These are phyloP conservation scores for Ophiostoma piceae DNA, from an alignment of 2,329 filamentous ascomycete species.

Conservation along the genomic window DNA sequence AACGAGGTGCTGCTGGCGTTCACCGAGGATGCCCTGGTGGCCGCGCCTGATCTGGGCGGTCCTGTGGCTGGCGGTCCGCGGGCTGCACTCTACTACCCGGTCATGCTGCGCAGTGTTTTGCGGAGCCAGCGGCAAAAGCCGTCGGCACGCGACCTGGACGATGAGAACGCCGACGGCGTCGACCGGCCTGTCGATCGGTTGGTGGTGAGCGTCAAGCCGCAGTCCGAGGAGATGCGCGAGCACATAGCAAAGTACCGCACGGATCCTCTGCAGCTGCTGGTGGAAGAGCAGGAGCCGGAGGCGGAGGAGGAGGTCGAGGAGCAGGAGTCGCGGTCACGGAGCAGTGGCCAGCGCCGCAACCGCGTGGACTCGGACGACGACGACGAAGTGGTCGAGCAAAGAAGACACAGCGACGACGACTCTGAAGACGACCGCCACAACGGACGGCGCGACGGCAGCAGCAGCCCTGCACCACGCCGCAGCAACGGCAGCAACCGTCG, in stretches of 20 bases:
- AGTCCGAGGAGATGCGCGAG: conserved; percentile 48
- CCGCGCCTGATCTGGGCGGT: conserved; percentile 30
- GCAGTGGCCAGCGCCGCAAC: conserved; percentile 14
- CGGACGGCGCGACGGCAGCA: conserved; percentile 26
- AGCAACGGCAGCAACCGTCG: conserved; percentile 23
- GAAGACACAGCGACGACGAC: conserved; percentile 18
- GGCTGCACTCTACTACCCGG: conserved; percentile 62
- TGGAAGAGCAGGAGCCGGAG: conserved; percentile 35
- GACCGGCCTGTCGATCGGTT: conserved; percentile 52
- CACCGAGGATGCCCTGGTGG: conserved; percentile 43
- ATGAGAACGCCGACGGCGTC: conserved; percentile 31
- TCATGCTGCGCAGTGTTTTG: conserved; percentile 59
- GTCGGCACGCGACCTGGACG: conserved; percentile 39
- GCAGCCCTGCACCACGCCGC: conserved; percentile 22
- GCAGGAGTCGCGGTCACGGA: conserved; percentile 19
- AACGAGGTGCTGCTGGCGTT: conserved; percentile 59
- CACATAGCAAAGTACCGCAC: conserved; percentile 50
- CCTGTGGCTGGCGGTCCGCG: conserved; percentile 46
- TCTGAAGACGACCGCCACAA: background rate
- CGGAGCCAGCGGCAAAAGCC: conserved; percentile 60
- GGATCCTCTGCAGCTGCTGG: conserved; percentile 47
- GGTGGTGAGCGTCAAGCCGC: conserved; percentile 51
- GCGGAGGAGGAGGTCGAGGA: conserved; percentile 29
- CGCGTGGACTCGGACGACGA: conserved; percentile 18
- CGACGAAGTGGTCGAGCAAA: background rate